These are phyloP conservation scores for Syzygium syzygioides DNA, from an alignment of 441 rosid genomes.

Conservation along the genomic window DNA sequence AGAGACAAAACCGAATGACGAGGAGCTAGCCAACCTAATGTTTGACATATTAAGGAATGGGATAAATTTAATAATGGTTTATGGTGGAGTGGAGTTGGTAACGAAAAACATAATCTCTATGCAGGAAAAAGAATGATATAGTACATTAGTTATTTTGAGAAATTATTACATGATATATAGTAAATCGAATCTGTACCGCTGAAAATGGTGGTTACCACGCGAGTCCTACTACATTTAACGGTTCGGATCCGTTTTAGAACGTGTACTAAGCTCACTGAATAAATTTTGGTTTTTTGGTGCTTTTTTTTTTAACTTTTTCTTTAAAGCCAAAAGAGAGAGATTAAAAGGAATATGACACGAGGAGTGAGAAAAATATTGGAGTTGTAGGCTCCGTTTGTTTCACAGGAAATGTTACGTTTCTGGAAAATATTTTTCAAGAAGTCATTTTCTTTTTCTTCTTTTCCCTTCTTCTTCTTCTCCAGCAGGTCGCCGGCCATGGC, in stretches of 20 bases:
- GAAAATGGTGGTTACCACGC: background rate
- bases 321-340: background rate
- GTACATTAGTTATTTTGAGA: background rate
- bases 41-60: background rate
- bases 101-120: background rate
- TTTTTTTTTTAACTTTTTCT: background rate
- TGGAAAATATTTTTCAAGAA: too few species aligned
- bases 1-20: background rate
- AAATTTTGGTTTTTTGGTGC: background rate
- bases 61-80: background rate
- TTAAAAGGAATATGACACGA: background rate
- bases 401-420: too few species aligned
- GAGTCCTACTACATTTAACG: background rate
- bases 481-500: too few species aligned
- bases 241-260: background rate
- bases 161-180: background rate
- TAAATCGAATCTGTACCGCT: background rate
- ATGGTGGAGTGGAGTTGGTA: background rate
- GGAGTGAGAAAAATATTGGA: background rate
- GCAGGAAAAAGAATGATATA: background rate
- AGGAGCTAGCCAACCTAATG: background rate
- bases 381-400: too few species aligned
- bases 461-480: too few species aligned
- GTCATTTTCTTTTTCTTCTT: too few species aligned
- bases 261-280: background rate